phyloP scores from a whole-genome alignment of 2,329 filamentous ascomycete genomes.

The Metarhizium album region DNA sequence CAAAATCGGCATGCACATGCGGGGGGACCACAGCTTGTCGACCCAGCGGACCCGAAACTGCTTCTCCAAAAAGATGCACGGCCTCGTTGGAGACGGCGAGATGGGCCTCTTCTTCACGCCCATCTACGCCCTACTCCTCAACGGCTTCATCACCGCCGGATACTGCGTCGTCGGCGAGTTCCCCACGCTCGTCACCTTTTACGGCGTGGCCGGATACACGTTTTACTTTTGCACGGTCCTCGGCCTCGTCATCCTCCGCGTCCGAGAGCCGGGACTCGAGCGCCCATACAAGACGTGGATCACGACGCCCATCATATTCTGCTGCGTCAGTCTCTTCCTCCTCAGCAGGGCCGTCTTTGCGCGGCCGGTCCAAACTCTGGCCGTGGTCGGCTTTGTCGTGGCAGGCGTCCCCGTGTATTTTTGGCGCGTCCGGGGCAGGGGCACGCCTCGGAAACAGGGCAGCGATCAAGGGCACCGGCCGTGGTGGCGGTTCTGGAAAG shows the following conservation, averaged over 20 bases:
- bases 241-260: constrained; percentile 80
- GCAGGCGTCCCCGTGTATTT: constrained; percentile 82
- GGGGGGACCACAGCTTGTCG: constrained; percentile 27
- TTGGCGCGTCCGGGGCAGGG: constrained; percentile 64
- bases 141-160: constrained; percentile 57
- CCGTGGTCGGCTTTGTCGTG: constrained; percentile 76
- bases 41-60: constrained; percentile 42
- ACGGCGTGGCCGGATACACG: constrained; percentile 91
- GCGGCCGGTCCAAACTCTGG: constrained; percentile 78
- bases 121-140: constrained; percentile 82
- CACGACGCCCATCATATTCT: constrained; percentile 92
- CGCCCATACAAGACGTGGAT: constrained; percentile 95
- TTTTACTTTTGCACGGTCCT: constrained; percentile 97
- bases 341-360: constrained; percentile 82
- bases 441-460: constrained; percentile 36
- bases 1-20: constrained; percentile 62
- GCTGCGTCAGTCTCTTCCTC: constrained; percentile 90
- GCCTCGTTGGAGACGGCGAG: constrained; percentile 64
- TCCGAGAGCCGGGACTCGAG: constrained; percentile 78
- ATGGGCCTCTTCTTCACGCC: constrained; percentile 84
- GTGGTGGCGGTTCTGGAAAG: constrained; percentile 53
- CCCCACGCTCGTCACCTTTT: constrained; percentile 85
- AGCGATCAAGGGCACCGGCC: constrained; percentile 22
- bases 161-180: constrained; percentile 90
- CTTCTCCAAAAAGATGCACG: constrained; percentile 46